These are phyloP conservation scores for Backusella macrospora DNA, from an alignment of 192 early-diverging fungal species.

Conservation along the genomic window DNA sequence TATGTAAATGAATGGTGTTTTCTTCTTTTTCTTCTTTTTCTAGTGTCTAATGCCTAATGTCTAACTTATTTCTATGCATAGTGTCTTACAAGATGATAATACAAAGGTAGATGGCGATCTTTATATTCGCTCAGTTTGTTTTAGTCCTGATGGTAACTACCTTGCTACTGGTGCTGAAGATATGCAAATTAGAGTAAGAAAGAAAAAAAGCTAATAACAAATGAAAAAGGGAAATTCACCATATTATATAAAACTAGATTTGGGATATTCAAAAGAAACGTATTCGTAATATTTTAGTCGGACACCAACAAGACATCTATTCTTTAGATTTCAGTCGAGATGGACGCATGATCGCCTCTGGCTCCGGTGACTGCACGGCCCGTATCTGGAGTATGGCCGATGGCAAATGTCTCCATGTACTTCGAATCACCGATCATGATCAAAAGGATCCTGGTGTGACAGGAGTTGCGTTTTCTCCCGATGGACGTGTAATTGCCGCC, in stretches of 20 bases:
- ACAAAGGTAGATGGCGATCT: conserved; percentile 80
- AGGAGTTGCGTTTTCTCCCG: conserved; percentile 91
- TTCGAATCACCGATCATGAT: conserved; percentile 79
- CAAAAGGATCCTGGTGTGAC: conserved; percentile 94
- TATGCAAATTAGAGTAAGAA: conserved; percentile 79
- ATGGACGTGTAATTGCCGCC: conserved; percentile 83
- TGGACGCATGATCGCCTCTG: conserved; percentile 87
- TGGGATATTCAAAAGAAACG: conserved; percentile 68
- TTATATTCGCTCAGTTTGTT: conserved; percentile 96
- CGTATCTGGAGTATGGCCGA: conserved; percentile 87
- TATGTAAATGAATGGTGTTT: no score
- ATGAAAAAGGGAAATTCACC: neutral
- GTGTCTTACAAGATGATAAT: conserved; percentile 70
- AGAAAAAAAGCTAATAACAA: no score
- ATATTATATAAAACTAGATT: conserved; percentile 43
- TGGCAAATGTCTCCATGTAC: conserved; percentile 69
- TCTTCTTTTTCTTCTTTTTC: no score
- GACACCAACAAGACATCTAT: conserved; percentile 98
- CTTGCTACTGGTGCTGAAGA: conserved; percentile 97
- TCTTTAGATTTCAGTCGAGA: conserved; percentile 92
- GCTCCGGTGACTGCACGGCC: conserved; percentile 82
- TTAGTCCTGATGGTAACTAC: conserved; percentile 88
- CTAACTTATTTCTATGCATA: no score
- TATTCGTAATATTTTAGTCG: conserved; percentile 70
- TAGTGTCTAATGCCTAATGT: no score